phyloP scores from a whole-genome alignment of 768 basidiomycete species.

The Tephrocybe rancida region DNA sequence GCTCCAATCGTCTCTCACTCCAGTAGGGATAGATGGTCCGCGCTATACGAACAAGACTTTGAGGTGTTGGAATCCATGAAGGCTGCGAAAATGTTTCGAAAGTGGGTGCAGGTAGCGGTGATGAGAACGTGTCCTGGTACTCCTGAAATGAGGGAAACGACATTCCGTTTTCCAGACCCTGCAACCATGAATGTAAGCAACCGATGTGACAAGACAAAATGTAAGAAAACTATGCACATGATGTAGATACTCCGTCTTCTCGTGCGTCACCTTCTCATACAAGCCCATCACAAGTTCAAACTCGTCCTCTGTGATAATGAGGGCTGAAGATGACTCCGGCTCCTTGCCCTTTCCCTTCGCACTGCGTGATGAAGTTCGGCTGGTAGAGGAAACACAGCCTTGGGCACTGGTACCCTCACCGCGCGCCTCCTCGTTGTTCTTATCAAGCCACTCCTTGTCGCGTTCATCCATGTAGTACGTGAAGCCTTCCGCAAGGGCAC shows the following conservation, averaged over 20 bases:
- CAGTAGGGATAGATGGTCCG: conserved; percentile 85
- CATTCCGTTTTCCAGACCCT: conserved; percentile 70
- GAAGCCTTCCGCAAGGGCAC: conserved; percentile 71
- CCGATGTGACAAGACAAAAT: not conserved
- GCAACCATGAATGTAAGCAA: conserved; percentile 4
- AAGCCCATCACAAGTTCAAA: conserved; percentile 96
- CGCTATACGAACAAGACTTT: conserved; percentile 67
- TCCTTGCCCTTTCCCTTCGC: conserved; percentile 87
- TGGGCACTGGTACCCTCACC: conserved; percentile 86
- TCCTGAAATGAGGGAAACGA: conserved; percentile 72
- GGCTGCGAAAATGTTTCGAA: conserved; percentile 76
- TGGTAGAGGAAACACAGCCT: conserved; percentile 59
- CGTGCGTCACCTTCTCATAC: conserved; percentile 89
- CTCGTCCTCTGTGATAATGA: conserved; percentile 85
- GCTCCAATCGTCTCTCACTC: conserved; percentile 80
- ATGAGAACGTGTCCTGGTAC: conserved; percentile 70
- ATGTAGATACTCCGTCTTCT: conserved; percentile 88
- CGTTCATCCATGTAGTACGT: conserved; percentile 96
- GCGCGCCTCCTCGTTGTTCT: conserved; percentile 84
- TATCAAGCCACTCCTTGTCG: conserved; percentile 93
- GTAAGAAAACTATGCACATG: conserved; percentile 57
- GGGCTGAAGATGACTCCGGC: conserved; percentile 62
- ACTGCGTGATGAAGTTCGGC: conserved; percentile 63
- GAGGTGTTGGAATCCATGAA: conserved; percentile 64
- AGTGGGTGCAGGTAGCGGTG: conserved; percentile 55